A percentile compares a stretch with the other conserved stretches of the same genome.
Evolutionary conservation across 73 alveolate species (phyloP).

Genomic region (Paramecium biaurelia): DNA sequence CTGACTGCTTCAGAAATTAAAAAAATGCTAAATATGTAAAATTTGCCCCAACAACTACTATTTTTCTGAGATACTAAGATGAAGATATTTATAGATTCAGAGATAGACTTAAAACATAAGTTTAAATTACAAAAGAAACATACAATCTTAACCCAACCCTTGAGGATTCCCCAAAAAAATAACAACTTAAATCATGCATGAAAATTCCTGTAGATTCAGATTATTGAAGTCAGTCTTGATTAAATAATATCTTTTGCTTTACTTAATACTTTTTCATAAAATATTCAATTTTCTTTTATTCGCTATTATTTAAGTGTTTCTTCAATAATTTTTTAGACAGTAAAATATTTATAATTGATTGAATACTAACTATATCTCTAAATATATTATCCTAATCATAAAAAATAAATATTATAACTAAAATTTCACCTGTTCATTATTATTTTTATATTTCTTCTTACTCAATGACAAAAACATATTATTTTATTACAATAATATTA

Average conservation of each 20-base stretch:
- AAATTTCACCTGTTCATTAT: background rate
- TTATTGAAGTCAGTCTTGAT: background rate
- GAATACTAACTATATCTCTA: background rate
- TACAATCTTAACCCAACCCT: background rate
- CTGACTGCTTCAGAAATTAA: conserved; percentile 3
- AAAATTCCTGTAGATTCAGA: background rate
- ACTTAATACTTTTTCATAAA: background rate
- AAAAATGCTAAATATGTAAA: background rate
- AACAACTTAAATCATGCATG: background rate
- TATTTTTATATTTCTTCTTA: background rate
- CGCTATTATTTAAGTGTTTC: background rate
- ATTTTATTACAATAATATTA: background rate
- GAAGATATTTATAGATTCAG: background rate
- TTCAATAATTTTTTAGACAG: background rate
- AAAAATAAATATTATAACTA: background rate
- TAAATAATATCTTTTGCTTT: background rate
- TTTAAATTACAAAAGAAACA: background rate
- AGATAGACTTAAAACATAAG: background rate
- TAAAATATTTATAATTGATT: background rate
- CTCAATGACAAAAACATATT: background rate
- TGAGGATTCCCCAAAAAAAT: background rate
- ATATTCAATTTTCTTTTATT: background rate
- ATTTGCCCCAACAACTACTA: background rate
- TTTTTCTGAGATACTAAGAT: background rate
- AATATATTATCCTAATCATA: background rate